phyloP scores from a whole-genome alignment of 345 rosid genomes.

The Eutrema yunnanense region DNA sequence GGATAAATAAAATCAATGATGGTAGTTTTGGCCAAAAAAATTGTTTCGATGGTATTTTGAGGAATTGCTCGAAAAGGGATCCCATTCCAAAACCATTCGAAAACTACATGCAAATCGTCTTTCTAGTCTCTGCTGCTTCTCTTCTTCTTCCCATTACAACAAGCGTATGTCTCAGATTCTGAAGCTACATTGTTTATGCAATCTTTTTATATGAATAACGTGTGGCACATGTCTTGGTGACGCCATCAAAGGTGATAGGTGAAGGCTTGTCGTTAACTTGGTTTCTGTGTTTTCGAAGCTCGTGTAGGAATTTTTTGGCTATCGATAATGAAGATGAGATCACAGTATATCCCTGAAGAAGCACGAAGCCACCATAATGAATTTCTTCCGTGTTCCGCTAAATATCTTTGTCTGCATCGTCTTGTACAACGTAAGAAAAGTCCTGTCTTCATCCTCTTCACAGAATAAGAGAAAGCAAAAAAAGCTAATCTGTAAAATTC shows the following conservation, averaged over 20 bases:
- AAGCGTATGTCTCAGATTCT: constrained; percentile 40
- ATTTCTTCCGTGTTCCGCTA: constrained; percentile 94
- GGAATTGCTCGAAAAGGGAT: too few species aligned
- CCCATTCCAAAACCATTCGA: constrained; percentile 52
- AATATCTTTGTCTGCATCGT: constrained; percentile 86
- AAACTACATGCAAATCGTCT: constrained; percentile 92
- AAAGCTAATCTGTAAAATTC: neutral
- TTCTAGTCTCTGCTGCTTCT: constrained; percentile 57
- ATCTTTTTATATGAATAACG: neutral
- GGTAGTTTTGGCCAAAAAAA: too few species aligned
- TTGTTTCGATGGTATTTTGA: too few species aligned
- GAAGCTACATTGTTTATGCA: neutral
- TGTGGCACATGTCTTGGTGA: constrained; percentile 52
- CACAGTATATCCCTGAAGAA: constrained; percentile 97
- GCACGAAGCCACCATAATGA: constrained; percentile 98
- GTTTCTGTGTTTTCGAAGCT: constrained; percentile 87
- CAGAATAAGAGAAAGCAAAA: neutral
- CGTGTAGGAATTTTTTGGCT: constrained; percentile 98
- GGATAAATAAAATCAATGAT: too few species aligned
- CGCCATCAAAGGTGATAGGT: constrained; percentile 59
- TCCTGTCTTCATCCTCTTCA: neutral
- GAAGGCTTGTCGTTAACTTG: constrained; percentile 74
- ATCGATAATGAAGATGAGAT: constrained; percentile 98
- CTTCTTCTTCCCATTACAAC: constrained; percentile 77
- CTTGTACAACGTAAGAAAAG: constrained; percentile 66